A percentile compares a stretch with the other conserved stretches of the same genome.
Evolutionary conservation across 108 stramenopile species (phyloP).

Genomic region (Skeletonema costatum): DNA sequence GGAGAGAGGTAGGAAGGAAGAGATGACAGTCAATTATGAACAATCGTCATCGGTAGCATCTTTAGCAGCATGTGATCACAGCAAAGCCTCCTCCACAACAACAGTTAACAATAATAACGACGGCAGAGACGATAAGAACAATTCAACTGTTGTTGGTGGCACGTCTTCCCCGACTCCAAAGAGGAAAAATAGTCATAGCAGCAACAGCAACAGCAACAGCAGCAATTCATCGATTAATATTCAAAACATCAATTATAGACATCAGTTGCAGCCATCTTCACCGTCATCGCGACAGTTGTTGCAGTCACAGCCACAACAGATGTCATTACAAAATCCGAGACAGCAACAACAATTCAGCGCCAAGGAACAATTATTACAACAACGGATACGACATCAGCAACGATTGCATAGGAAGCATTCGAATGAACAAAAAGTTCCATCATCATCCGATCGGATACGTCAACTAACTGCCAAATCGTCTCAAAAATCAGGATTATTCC

Average conservation of each 20-base stretch:
- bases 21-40: too few species aligned
- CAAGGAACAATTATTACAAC: conserved; percentile 37
- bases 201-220: not conserved
- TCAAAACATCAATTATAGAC: not conserved
- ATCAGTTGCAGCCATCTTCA: not conserved
- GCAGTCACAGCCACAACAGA: not conserved
- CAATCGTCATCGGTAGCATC: too few species aligned
- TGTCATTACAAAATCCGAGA: not conserved
- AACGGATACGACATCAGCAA: conserved; percentile 27
- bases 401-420: conserved; percentile 25
- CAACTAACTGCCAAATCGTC: conserved; percentile 2
- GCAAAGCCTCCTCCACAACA: too few species aligned
- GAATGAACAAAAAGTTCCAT: not conserved
- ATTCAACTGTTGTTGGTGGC: too few species aligned
- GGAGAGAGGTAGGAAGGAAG: too few species aligned
- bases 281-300: not conserved
- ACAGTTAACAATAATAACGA: too few species aligned
- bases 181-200: not conserved
- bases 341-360: conserved; percentile 20
- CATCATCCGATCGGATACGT: not conserved
- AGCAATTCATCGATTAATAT: not conserved
- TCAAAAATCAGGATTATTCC: conserved; percentile 1
- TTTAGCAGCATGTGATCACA: too few species aligned
- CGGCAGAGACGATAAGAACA: too few species aligned
- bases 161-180: not conserved